Conservation (phyloP, 1,139 yeast genomes). For the Saccharomyces hybrid region DNA sequence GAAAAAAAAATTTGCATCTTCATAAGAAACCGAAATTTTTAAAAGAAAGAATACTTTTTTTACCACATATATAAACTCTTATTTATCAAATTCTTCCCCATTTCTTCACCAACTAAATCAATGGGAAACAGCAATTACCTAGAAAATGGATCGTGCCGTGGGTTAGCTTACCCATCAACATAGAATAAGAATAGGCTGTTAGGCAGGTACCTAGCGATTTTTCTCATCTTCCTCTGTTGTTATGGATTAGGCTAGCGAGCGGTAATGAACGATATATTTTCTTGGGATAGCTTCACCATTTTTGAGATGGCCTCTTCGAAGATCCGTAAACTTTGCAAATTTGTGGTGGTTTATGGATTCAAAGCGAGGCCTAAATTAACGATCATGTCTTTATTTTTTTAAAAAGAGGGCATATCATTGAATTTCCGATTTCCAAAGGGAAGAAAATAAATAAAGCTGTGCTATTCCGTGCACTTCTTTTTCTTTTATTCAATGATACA, state of each 20-base stretch:
- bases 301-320: slow-evolving; percentile 53
- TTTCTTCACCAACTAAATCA: background rate
- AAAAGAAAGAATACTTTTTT: background rate
- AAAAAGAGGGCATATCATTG: slow-evolving; percentile 18
- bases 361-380: slow-evolving; percentile 58
- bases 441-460: background rate
- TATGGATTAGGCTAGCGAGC: background rate
- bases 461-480: slow-evolving; percentile 1
- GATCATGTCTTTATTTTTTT: slow-evolving; percentile 9
- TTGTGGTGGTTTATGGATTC: slow-evolving; percentile 52
- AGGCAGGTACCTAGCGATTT: background rate
- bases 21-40: background rate
- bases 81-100: background rate
- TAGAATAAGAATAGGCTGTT: background rate
- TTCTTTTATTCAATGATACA: slow-evolving; percentile 22
- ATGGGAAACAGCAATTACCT: background rate
- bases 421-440: slow-evolving; percentile 6
- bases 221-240: background rate
- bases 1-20: background rate
- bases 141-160: background rate
- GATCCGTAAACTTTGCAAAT: slow-evolving; percentile 45
- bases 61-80: background rate
- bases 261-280: background rate
- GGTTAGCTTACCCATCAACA: background rate
- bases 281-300: background rate